phyloP scores from a whole-genome alignment of 108 stramenopile genomes.

The Stephanodiscus minutulus region DNA sequence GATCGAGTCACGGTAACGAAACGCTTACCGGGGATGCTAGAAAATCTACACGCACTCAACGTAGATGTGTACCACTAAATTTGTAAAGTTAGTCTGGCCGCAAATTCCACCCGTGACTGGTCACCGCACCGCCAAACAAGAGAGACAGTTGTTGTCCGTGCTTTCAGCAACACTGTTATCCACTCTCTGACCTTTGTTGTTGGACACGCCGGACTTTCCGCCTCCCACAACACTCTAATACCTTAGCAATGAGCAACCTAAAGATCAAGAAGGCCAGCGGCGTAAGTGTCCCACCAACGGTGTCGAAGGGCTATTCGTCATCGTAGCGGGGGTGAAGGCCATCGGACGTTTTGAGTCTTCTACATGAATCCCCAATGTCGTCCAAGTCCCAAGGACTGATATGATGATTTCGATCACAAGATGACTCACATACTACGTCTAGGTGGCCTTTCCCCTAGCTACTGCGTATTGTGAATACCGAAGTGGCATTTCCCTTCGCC shows the following conservation, averaged over 20 bases:
- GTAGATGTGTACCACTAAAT: too few species aligned
- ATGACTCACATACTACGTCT: conserved; percentile 41
- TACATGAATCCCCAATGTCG: conserved; percentile 2
- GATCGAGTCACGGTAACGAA: too few species aligned
- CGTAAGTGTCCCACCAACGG: conserved; percentile 22
- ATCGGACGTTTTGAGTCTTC: conserved; percentile 26
- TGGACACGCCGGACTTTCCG: conserved; percentile 16
- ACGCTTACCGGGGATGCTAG: too few species aligned
- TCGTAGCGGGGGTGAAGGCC: conserved; percentile 13
- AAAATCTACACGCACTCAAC: too few species aligned
- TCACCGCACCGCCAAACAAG: neutral
- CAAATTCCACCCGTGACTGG: neutral
- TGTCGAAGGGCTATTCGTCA: neutral
- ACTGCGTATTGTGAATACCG: conserved; percentile 22
- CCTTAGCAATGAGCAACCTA: conserved; percentile 43
- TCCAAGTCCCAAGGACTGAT: conserved; percentile 3
- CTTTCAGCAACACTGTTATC: too few species aligned
- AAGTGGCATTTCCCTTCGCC: conserved; percentile 32
- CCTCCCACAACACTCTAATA: neutral
- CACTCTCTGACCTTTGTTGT: neutral
- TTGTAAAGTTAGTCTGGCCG: neutral
- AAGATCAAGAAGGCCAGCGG: conserved; percentile 53
- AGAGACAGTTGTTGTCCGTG: neutral
- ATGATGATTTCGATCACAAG: conserved; percentile 17
- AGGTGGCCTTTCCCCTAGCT: conserved; percentile 49